Base-by-base conservation (phyloP, 2,329 filamentous ascomycete genomes). In the Paraphaeosphaeria minitans region DNA sequence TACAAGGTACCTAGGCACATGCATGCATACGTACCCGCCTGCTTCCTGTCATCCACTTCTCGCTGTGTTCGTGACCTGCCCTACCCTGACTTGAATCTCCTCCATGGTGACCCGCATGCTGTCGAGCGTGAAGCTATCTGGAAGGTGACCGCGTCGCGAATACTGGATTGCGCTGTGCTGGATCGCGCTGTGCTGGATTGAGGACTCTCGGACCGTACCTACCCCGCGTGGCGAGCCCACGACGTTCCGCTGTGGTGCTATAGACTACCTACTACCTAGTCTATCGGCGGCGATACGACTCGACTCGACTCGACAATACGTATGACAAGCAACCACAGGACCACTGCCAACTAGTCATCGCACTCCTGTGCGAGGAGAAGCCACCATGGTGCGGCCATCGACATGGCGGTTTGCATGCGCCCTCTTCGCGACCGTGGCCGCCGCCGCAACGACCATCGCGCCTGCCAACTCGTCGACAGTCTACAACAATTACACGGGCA, bases 401-500 rank as follows among this genome's bases (percentile, higher is more conserved):
- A 58, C 65, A 27, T 66, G 66, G 70, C 59, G 57, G 59, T 60
- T 71, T 59, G 60, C 56, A 51, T 67, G 68, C 53, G 66, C 66
- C 37, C 59, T 71, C 47, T 60, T 71, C 31, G 65, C 65, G 33
- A 50, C 63, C 24, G 57, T 58, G 47, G 61, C 61, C 41, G 22
- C 50, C 19, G 51, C 52, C 43, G 50, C 66, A 0, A 70, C 70
- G 53, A 56, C 54, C 48, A 70, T 75, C 49, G 57, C 63, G 22
- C 62, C 70, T 52, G 69, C 73, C 27, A 73, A 74, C 59, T 58
- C 54, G 0, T 62, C 67, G 35, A 70, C 69, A 0, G 64, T 8
- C 29, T 31, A 58, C 52, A 60, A 61, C 1, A 50, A 22, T 4
- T 64, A 51, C 29, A 35, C 29, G 9, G 59, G 57, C 6, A 54